Percentiles rank a stretch among this genome's conserved stretches.
Conservation (phyloP, 306 rosid species). For the Trifolium pratense region DNA sequence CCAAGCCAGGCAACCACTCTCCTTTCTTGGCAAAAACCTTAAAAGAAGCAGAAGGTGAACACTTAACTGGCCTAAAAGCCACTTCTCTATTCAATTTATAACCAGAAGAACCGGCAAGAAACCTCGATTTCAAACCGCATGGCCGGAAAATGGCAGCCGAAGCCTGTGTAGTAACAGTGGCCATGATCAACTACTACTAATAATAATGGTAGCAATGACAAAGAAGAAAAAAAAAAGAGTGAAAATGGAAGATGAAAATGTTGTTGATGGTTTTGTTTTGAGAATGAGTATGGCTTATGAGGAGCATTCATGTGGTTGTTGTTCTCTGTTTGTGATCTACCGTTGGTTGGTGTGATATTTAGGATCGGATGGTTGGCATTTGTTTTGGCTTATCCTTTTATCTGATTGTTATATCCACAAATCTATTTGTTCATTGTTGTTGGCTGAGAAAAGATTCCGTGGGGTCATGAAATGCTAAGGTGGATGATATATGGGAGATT, state of each 20-base stretch:
- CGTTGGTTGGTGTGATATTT: conserved; percentile 60
- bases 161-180: conserved; percentile 90
- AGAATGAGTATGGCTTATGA: conserved; percentile 40
- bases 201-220: background rate
- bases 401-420: conserved; percentile 60
- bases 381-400: conserved; percentile 76
- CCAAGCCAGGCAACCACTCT: conserved; percentile 92
- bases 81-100: conserved; percentile 63
- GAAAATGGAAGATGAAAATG: conserved; percentile 21
- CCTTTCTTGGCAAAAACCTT: conserved; percentile 92
- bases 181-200: conserved; percentile 50
- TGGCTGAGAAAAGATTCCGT: conserved; percentile 59
- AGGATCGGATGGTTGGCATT: conserved; percentile 52
- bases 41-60: conserved; percentile 57
- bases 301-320: conserved; percentile 62
- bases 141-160: conserved; percentile 89
- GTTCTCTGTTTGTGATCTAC: conserved; percentile 36
- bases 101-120: conserved; percentile 72
- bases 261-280: conserved; percentile 30
- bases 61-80: conserved; percentile 56
- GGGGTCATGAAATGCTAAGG: conserved; percentile 49
- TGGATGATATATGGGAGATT: conserved; percentile 2
- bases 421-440: conserved; percentile 57
- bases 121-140: conserved; percentile 62
- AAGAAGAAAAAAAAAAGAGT: background rate